These are phyloP conservation scores for Kodamaea sagamina DNA, from an alignment of 805 yeast genomes.

Conservation along the genomic window DNA sequence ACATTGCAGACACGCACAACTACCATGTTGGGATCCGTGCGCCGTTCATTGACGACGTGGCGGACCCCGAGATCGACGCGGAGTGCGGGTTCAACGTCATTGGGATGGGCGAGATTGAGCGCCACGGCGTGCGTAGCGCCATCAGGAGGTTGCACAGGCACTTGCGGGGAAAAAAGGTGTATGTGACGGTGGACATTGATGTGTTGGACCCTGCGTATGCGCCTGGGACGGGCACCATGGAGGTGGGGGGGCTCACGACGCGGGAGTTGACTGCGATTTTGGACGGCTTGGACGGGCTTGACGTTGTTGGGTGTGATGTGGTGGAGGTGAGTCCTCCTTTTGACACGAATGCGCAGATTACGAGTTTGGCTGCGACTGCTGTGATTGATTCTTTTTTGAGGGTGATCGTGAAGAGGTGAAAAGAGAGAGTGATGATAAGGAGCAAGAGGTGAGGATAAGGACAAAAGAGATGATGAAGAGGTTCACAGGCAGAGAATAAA, in stretches of 20 bases:
- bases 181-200: constrained; percentile 54
- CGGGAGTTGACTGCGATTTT: constrained; percentile 62
- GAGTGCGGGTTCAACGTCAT: constrained; percentile 51
- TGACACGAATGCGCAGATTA: constrained; percentile 60
- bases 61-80: constrained; percentile 45
- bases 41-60: constrained; percentile 49
- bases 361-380: constrained; percentile 66
- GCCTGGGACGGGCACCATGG: constrained; percentile 81
- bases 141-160: constrained; percentile 35
- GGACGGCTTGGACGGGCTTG: constrained; percentile 59
- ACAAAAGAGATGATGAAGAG: no score
- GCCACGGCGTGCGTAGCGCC: constrained; percentile 39
- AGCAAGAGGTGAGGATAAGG: neutral
- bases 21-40: constrained; percentile 69
- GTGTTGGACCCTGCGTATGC: constrained; percentile 73
- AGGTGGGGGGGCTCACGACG: constrained; percentile 67
- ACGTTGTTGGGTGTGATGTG: constrained; percentile 72
- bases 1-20: constrained; percentile 47
- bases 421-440: constrained; percentile 5
- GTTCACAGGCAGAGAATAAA: no score
- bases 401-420: constrained; percentile 37
- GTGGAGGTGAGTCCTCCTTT: constrained; percentile 74
- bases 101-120: constrained; percentile 51
- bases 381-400: constrained; percentile 55
- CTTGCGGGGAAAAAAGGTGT: constrained; percentile 41